Percentiles rank a stretch among this genome's conserved stretches.
phyloP scores from a whole-genome alignment of 2,329 filamentous ascomycete species.

The Plectosphaerella cucumerina region DNA sequence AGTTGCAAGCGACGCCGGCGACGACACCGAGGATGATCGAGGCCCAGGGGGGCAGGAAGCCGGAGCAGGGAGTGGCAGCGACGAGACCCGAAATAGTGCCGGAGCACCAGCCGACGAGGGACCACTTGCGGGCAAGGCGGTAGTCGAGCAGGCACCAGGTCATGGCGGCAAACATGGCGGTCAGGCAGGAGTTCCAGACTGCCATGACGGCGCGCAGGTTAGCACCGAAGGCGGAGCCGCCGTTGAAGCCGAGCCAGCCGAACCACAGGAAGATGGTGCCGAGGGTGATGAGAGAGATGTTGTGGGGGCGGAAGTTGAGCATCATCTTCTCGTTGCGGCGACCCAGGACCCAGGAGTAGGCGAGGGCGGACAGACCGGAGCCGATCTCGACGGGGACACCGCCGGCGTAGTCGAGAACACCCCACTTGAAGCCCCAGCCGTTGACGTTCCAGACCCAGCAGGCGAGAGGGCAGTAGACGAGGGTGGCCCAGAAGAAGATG shows the following conservation, averaged over 20 bases:
- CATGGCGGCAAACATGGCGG: conserved; percentile 85
- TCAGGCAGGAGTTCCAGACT: conserved; percentile 96
- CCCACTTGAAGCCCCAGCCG: conserved; percentile 87
- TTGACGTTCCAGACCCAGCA: conserved; percentile 97
- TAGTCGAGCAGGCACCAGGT: conserved; percentile 96
- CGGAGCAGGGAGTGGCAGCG: conserved; percentile 65
- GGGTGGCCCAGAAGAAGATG: conserved; percentile 90
- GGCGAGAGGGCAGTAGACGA: conserved; percentile 94
- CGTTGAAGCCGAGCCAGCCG: conserved; percentile 98
- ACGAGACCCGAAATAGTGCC: conserved; percentile 68
- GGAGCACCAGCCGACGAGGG: conserved; percentile 70
- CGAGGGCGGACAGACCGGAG: conserved; percentile 87
- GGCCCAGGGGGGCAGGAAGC: conserved; percentile 65
- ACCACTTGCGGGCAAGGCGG: conserved; percentile 92
- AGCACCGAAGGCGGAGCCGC: conserved; percentile 87
- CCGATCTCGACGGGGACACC: conserved; percentile 96
- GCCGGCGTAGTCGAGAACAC: conserved; percentile 93
- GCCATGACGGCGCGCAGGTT: conserved; percentile 94
- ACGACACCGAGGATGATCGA: conserved; percentile 63
- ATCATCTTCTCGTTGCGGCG: conserved; percentile 99
- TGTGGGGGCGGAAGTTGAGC: conserved; percentile 99
- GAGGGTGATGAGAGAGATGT: conserved; percentile 94
- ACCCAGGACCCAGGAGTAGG: conserved; percentile 93
- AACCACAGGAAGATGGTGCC: conserved; percentile 97
- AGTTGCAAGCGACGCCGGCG: conserved; percentile 64